phyloP scores from a whole-genome alignment of 2,329 filamentous ascomycete genomes.

The Colletotrichum trifolii region DNA sequence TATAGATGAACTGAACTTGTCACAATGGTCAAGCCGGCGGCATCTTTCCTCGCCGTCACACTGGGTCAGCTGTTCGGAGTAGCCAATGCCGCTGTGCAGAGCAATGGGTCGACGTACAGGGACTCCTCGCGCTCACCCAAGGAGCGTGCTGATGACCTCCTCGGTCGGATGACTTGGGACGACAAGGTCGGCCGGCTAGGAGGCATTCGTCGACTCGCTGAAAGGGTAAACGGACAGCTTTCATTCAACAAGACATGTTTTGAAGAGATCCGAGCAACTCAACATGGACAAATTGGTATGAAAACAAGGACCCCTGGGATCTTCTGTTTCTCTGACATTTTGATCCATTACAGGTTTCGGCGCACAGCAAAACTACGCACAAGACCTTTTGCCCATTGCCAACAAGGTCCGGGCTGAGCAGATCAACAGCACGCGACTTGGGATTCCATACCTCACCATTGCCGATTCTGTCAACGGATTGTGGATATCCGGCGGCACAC shows the following conservation, averaged over 20 bases:
- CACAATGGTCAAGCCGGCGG: conserved; percentile 7
- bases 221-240: conserved; percentile 9
- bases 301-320: background rate
- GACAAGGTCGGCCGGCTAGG: conserved; percentile 33
- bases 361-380: conserved; percentile 43
- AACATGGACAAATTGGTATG: conserved; percentile 31
- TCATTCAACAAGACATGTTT: conserved; percentile 25
- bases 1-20: background rate
- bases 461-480: conserved; percentile 46
- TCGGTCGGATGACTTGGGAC: conserved; percentile 28
- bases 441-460: conserved; percentile 42
- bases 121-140: conserved; percentile 9
- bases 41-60: background rate
- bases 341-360: conserved; percentile 40
- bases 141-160: conserved; percentile 29
- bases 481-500: conserved; percentile 43
- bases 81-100: background rate
- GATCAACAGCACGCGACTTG: conserved; percentile 37
- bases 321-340: background rate
- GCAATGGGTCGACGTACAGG: background rate
- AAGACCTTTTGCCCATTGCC: conserved; percentile 42
- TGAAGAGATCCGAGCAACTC: conserved; percentile 22
- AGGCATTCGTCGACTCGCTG: conserved; percentile 26
- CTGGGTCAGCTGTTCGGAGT: background rate
- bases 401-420: conserved; percentile 40